Conservation (phyloP, 768 basidiomycete genomes). For the Amanita jacksonii region DNA sequence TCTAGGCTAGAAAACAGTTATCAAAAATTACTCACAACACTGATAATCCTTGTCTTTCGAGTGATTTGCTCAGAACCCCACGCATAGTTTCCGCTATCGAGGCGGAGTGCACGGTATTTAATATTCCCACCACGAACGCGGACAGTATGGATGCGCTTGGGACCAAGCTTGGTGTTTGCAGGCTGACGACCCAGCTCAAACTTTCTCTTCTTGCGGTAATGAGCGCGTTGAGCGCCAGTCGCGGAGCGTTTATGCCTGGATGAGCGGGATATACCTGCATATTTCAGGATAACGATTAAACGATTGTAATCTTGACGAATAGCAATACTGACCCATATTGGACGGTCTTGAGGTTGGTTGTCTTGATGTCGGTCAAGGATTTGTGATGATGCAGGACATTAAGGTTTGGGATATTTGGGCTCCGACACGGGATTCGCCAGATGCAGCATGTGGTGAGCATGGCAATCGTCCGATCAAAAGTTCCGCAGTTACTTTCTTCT, state of each 20-base stretch:
- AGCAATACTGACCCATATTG: conserved; percentile 63
- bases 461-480: too few relatives aligned
- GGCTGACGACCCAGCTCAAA: conserved; percentile 99
- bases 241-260: conserved; percentile 96
- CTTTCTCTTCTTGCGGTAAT: conserved; percentile 99
- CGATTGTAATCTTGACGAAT: conserved; percentile 11
- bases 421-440: conserved; percentile 27
- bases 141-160: conserved; percentile 92
- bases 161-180: conserved; percentile 93
- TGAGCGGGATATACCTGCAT: conserved; percentile 88
- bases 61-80: conserved; percentile 96
- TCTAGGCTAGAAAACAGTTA: conserved; percentile 4
- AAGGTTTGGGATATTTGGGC: conserved; percentile 33
- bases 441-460: too few relatives aligned
- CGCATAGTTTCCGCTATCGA: conserved; percentile 96
- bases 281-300: conserved; percentile 7
- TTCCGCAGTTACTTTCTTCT: too few relatives aligned
- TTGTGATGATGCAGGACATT: conserved; percentile 46
- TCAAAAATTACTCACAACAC: conserved; percentile 63
- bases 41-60: conserved; percentile 91
- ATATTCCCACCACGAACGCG: conserved; percentile 92
- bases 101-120: conserved; percentile 93
- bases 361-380: conserved; percentile 33
- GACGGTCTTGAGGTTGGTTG: conserved; percentile 60
- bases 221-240: conserved; percentile 84